Percentiles rank a stretch among this genome's conserved stretches.
Evolutionary conservation across 1,284 basidiomycete genomes (phyloP).

Genomic region (Stygiomarasmius scandens): DNA sequence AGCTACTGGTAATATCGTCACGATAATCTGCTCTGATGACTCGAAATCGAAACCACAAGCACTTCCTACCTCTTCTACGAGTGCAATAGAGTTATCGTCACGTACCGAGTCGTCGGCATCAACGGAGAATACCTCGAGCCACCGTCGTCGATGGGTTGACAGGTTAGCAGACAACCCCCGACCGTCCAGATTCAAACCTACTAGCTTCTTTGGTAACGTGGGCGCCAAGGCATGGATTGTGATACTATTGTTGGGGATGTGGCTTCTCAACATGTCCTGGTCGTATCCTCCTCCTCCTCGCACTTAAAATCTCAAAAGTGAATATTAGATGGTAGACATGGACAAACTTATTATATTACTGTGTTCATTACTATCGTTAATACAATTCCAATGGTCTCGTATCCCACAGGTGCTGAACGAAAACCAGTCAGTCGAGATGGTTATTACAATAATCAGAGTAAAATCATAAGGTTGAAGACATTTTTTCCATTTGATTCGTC

Average conservation of each 20-base stretch:
- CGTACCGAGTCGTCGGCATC: neutral
- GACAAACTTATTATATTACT: no score
- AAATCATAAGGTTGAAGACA: constrained; percentile 49
- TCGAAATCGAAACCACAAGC: constrained; percentile 3
- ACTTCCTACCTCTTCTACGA: constrained; percentile 21
- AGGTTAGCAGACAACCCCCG: constrained; percentile 44
- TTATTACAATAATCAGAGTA: neutral
- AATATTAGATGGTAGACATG: no score
- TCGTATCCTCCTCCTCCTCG: constrained; percentile 27
- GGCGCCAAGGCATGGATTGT: constrained; percentile 39
- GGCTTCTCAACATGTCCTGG: constrained; percentile 63
- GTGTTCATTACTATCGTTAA: neutral
- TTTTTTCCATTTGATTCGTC: constrained; percentile 32
- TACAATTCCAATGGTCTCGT: no score
- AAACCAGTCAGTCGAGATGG: neutral
- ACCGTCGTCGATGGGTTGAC: constrained; percentile 49
- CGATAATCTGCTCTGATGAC: constrained; percentile 60
- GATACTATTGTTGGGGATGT: constrained; percentile 46
- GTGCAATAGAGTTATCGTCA: neutral
- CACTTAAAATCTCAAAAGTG: no score
- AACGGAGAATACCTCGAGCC: constrained; percentile 23
- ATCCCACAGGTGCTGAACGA: neutral
- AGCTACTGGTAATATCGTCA: constrained; percentile 75
- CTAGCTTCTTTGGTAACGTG: constrained; percentile 14
- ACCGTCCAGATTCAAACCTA: neutral